Evolutionary conservation across 768 basidiomycete genomes (phyloP), one percentile per base, ranked within the genome.

Genomic region (Suillus plorans): DNA sequence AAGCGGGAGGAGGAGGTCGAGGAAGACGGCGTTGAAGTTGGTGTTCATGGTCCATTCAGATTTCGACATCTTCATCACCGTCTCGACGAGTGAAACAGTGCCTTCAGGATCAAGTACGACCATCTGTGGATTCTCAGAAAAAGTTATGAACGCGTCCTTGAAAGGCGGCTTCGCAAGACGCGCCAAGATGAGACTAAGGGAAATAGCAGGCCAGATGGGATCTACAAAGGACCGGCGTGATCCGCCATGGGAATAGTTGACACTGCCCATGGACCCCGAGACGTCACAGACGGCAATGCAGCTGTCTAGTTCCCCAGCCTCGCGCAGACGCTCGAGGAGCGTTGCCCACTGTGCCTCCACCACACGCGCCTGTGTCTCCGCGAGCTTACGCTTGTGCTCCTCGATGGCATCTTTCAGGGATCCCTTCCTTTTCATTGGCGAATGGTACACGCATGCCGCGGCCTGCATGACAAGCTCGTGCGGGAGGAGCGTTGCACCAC

Each of bases 221-320:
- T 63, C 0, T 31, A 72, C 66, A 2, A 31, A 69, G 2, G 65
- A 18, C 2, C 25, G 76, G 68, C 22, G 36, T 53, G 41, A 22
- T 63, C 2, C 59, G 9, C 50, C 39, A 0, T 25, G 5, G 1
- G 16, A 13, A 45, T 31, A 1, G 1, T 3, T 0, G 4, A 82
- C 31, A 14, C 14, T 28, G 2, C 87, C 88, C 91, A 91, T 92
- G 10, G 87, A 89, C 0, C 87, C 89, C 0, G 88, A 90, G 20
- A 91, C 89, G 69, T 92, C 91, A 73, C 89, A 91, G 34, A 91
- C 69, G 0, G 90, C 90, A 31, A 92, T 70, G 12, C 83, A 80
- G 66, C 86, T 89, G 1, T 87, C 84, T 45, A 92, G 69, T n/a
- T 74, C 72, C 1, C 88, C 87, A 0, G 81, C 76, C 37, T 85